These are phyloP conservation scores for Sphaerulina musiva DNA, from an alignment of 2,329 filamentous ascomycete species.

Conservation along the genomic window DNA sequence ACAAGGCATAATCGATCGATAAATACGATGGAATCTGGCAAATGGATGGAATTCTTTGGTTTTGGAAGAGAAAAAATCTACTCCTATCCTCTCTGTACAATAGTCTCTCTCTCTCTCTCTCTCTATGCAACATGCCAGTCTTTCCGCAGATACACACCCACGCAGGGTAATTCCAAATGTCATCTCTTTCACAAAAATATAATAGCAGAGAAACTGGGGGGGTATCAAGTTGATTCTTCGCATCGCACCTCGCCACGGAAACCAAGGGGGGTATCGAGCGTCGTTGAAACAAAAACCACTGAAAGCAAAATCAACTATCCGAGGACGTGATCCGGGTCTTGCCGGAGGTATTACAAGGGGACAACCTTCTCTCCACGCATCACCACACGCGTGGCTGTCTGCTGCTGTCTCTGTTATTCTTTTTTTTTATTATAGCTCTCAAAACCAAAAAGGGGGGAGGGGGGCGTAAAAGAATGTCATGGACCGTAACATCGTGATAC, in stretches of 20 bases:
- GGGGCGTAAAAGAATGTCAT: slow-evolving; percentile 9
- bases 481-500: slow-evolving; percentile 10
- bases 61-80: too few species aligned
- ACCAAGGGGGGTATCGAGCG: slow-evolving; percentile 9
- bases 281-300: slow-evolving; percentile 2
- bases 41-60: too few species aligned
- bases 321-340: background rate
- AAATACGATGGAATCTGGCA: too few species aligned
- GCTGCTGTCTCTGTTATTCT: background rate
- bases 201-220: background rate
- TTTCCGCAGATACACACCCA: too few species aligned
- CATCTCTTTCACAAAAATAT: background rate
- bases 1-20: too few species aligned
- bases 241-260: slow-evolving; percentile 7
- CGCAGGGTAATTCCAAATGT: background rate
- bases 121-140: too few species aligned
- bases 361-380: background rate
- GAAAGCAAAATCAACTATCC: background rate
- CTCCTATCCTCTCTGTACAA: too few species aligned
- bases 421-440: background rate
- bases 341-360: background rate
- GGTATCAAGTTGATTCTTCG: slow-evolving; percentile 2
- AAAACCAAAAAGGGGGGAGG: background rate
- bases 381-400: background rate
- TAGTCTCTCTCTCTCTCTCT: too few species aligned